Percentiles rank a stretch among this genome's conserved stretches.
These are phyloP conservation scores for Scheffersomyces stipitis DNA, from an alignment of 805 yeast genomes.

Conservation along the genomic window DNA sequence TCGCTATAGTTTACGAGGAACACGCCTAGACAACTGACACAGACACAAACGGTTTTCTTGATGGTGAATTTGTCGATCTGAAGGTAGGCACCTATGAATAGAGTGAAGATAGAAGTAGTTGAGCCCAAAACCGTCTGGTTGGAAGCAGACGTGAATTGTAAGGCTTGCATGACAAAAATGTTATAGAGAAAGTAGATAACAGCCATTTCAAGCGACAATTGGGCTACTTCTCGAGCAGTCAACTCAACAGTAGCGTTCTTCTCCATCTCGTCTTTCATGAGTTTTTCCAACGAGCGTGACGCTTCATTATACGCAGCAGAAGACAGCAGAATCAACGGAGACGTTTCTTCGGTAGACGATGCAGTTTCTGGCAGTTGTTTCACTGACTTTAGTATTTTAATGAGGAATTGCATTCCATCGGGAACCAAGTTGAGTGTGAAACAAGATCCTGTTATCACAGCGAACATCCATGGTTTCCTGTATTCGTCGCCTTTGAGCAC, in stretches of 20 bases:
- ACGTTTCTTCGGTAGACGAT: neutral
- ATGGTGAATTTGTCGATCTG: conserved; percentile 43
- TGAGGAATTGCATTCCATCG: conserved; percentile 13
- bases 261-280: neutral
- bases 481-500: conserved; percentile 50
- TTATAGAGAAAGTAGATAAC: conserved; percentile 44
- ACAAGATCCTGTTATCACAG: conserved; percentile 49
- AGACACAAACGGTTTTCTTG: conserved; percentile 43
- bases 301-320: no score
- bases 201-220: conserved; percentile 40
- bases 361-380: conserved; percentile 1
- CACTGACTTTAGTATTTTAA: neutral
- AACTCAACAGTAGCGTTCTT: conserved; percentile 15
- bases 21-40: conserved; percentile 48
- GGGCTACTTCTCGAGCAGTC: conserved; percentile 26
- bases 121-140: conserved; percentile 53
- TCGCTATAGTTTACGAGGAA: conserved; percentile 42
- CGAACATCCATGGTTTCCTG: conserved; percentile 48
- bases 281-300: neutral
- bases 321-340: neutral
- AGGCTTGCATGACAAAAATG: conserved; percentile 38
- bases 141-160: conserved; percentile 52
- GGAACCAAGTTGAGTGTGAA: conserved; percentile 48
- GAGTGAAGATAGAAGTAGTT: conserved; percentile 51
- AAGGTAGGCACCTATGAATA: conserved; percentile 41